phyloP scores from a whole-genome alignment of 139 green algal genomes.

The Desmodesmus armatus region DNA sequence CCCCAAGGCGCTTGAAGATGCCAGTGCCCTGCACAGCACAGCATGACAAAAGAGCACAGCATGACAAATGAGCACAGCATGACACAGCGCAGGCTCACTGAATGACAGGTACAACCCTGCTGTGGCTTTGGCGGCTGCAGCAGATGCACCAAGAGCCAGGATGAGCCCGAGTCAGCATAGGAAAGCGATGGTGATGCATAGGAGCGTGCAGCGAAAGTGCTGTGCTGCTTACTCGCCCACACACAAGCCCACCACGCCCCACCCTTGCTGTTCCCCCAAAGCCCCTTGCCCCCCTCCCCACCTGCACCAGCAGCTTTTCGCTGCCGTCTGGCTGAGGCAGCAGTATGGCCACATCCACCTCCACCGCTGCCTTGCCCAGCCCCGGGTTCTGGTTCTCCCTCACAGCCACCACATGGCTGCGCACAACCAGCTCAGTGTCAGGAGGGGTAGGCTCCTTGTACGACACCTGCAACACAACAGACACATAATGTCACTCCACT shows the following conservation, averaged over 20 bases:
- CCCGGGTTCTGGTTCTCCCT: slow-evolving; percentile 17
- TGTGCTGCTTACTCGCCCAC: background rate
- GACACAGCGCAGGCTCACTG: too few relatives aligned
- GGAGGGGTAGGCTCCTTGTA: slow-evolving; percentile 80
- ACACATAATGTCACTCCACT: background rate
- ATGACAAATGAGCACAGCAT: too few relatives aligned
- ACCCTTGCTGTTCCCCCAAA: too few relatives aligned
- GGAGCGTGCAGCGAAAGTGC: background rate
- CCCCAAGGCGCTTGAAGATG: slow-evolving; percentile 84
- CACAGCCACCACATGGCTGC: slow-evolving; percentile 62
- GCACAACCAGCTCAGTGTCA: slow-evolving; percentile 67
- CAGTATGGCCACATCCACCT: slow-evolving; percentile 64
- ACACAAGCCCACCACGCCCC: too few relatives aligned
- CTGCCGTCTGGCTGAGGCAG: slow-evolving; percentile 49
- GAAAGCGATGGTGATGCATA: too few relatives aligned
- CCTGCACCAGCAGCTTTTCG: slow-evolving; percentile 72
- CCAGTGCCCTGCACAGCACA: slow-evolving; percentile 63
- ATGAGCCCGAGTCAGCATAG: too few relatives aligned
- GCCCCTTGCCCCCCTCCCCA: too few relatives aligned
- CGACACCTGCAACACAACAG: slow-evolving; percentile 55
- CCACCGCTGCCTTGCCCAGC: slow-evolving; percentile 26
- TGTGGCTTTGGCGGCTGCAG: too few relatives aligned
- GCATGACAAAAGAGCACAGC: too few relatives aligned
- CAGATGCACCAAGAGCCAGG: too few relatives aligned
- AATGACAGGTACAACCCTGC: too few relatives aligned